phyloP scores from a whole-genome alignment of 345 rosid species.

The Citrus sinensis region DNA sequence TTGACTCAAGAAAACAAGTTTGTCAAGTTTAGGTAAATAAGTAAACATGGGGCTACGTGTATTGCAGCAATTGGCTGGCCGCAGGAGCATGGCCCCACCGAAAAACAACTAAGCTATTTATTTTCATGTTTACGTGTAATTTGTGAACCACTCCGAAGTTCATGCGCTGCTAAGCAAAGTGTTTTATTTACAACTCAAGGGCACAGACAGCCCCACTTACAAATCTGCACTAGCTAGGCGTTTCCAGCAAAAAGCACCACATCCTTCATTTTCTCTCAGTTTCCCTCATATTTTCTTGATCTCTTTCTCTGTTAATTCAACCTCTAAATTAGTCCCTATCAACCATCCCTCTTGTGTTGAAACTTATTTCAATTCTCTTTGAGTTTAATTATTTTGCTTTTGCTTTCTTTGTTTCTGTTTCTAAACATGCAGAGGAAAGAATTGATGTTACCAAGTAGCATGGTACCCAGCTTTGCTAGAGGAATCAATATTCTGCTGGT shows the following conservation, averaged over 20 bases:
- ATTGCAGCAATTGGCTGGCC: not conserved
- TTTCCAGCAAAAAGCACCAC: not conserved
- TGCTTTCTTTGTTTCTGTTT: not conserved
- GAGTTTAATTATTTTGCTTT: not conserved
- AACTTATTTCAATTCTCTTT: not conserved
- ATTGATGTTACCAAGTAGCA: not conserved
- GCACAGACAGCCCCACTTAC: not conserved
- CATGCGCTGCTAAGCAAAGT: not conserved
- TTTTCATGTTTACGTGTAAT: not conserved
- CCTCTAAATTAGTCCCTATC: too few relatives aligned
- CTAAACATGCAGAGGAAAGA: not conserved
- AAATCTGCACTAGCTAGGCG: not conserved
- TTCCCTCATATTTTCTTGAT: not conserved
- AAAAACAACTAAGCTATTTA: not conserved
- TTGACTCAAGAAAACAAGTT: not conserved
- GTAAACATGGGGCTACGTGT: not conserved
- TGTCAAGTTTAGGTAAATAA: not conserved
- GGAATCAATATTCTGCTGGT: slow-evolving; percentile 35
- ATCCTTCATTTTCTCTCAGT: not conserved
- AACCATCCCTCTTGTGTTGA: not conserved
- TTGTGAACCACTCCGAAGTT: not conserved
- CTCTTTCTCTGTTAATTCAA: not conserved
- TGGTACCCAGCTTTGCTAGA: slow-evolving; percentile 24
- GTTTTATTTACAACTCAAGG: not conserved
- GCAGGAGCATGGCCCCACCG: not conserved